A percentile compares a stretch with the other conserved stretches of the same genome.
Conservation (phyloP, 2,329 filamentous ascomycete genomes). For the Ambrosiella cleistominuta region DNA sequence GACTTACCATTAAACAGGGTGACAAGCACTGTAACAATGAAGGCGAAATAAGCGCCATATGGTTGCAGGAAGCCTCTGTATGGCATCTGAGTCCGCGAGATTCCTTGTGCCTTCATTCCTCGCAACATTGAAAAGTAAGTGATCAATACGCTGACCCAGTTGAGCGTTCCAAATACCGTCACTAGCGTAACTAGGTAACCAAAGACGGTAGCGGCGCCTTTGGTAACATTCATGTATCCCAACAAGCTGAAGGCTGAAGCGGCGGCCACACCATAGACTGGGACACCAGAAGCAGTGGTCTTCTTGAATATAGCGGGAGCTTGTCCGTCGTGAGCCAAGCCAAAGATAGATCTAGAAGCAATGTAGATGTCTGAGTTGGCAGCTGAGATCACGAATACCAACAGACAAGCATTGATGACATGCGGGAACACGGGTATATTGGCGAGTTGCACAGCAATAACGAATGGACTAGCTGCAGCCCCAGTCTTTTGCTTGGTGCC, state of each 20-base stretch:
- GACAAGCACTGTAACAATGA: constrained; percentile 22
- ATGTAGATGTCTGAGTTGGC: constrained; percentile 19
- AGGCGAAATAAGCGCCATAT: constrained; percentile 22
- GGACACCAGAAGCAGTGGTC: constrained; percentile 23
- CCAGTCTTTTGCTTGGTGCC: constrained; percentile 1
- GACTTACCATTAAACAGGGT: constrained; percentile 43
- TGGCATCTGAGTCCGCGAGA: constrained; percentile 20
- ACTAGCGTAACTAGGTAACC: constrained; percentile 26
- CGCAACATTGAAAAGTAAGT: constrained; percentile 23
- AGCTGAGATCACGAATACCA: constrained; percentile 15
- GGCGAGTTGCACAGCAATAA: constrained; percentile 15
- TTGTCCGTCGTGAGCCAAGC: constrained; percentile 24
- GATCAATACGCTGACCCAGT: constrained; percentile 25
- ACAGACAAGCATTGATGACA: constrained; percentile 15
- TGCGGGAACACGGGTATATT: constrained; percentile 14
- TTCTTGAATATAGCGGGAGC: constrained; percentile 22
- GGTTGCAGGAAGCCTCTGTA: constrained; percentile 24
- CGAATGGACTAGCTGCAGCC: constrained; percentile 15
- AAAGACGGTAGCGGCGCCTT: constrained; percentile 22
- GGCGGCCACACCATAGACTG: constrained; percentile 21
- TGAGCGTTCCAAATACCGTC: constrained; percentile 26
- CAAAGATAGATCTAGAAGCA: constrained; percentile 24
- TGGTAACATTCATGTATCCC: constrained; percentile 25
- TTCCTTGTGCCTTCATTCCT: constrained; percentile 22
- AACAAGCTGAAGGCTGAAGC: constrained; percentile 22